Percentiles rank a stretch among this genome's conserved stretches.
These are phyloP conservation scores for Phoma herbarum DNA, from an alignment of 2,329 filamentous ascomycete species.

Conservation along the genomic window DNA sequence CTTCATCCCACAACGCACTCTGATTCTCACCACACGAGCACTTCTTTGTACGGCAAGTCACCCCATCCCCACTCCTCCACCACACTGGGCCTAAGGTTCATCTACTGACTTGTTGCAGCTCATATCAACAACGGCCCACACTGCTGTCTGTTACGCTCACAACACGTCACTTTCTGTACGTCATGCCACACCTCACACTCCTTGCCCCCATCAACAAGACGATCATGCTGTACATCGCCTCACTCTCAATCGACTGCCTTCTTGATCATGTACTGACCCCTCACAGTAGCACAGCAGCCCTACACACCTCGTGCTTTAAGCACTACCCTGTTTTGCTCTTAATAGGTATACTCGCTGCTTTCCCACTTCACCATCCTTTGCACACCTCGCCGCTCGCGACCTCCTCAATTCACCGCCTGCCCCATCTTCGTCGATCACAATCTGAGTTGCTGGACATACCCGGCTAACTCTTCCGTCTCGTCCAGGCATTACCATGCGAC, in stretches of 20 bases:
- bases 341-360: neutral
- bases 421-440: neutral
- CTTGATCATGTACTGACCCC: neutral
- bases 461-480: neutral
- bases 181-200: neutral
- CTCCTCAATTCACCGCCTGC: neutral
- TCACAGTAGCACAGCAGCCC: neutral
- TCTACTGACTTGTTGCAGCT: slow-evolving; percentile 1
- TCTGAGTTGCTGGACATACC: neutral
- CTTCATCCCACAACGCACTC: slow-evolving; percentile 17
- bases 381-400: neutral
- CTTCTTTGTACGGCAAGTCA: slow-evolving; percentile 1
- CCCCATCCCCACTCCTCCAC: neutral
- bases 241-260: neutral
- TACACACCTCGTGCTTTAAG: neutral
- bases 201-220: neutral
- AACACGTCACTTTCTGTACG: neutral
- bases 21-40: neutral
- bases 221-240: neutral
- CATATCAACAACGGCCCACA: neutral
- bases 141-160: neutral
- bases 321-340: neutral
- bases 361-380: neutral
- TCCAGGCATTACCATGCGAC: slow-evolving; percentile 22
- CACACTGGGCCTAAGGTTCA: neutral